Percentiles rank a stretch among this genome's conserved stretches.
Evolutionary conservation across 2,329 filamentous ascomycete genomes (phyloP).

Genomic region (Colletotrichum truncatum): DNA sequence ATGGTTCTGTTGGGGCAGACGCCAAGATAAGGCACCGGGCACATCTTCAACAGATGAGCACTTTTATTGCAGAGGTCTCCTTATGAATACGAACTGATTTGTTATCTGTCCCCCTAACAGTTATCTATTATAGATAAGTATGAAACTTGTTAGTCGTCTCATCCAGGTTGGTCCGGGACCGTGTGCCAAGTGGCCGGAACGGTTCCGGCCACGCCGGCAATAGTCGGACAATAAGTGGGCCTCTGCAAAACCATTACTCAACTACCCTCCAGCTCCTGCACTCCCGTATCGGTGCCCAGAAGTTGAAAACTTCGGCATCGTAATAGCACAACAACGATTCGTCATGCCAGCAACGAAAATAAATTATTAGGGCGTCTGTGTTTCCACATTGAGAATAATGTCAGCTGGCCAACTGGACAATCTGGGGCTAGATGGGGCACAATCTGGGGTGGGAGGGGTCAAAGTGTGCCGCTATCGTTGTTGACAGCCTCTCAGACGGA

Average conservation of each 20-base stretch:
- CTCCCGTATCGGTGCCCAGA: too few relatives aligned
- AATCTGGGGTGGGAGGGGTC: not conserved
- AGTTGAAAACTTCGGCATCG: too few relatives aligned
- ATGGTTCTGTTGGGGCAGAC: not conserved
- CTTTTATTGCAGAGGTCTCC: not conserved
- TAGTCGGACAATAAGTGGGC: constrained; percentile 25
- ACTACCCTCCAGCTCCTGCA: constrained; percentile 20
- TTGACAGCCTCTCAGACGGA: not conserved
- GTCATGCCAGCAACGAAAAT: too few relatives aligned
- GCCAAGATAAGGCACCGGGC: not conserved
- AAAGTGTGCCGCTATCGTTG: constrained; percentile 16
- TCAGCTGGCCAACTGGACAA: not conserved
- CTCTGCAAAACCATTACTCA: constrained; percentile 19
- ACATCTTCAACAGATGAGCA: constrained; percentile 15
- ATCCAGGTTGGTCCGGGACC: constrained; percentile 9
- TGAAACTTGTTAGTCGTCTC: constrained; percentile 30
- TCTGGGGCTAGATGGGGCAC: not conserved
- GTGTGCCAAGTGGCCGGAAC: constrained; percentile 30
- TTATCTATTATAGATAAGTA: not conserved
- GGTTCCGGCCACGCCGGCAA: constrained; percentile 31
- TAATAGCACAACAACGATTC: too few relatives aligned
- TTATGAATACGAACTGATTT: not conserved
- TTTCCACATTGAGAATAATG: not conserved
- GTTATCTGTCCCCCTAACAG: constrained; percentile 18
- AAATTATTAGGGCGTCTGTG: too few relatives aligned